These are phyloP conservation scores for Flaveria bidentis DNA, from an alignment of 129 eudicot genomes.

Conservation along the genomic window DNA sequence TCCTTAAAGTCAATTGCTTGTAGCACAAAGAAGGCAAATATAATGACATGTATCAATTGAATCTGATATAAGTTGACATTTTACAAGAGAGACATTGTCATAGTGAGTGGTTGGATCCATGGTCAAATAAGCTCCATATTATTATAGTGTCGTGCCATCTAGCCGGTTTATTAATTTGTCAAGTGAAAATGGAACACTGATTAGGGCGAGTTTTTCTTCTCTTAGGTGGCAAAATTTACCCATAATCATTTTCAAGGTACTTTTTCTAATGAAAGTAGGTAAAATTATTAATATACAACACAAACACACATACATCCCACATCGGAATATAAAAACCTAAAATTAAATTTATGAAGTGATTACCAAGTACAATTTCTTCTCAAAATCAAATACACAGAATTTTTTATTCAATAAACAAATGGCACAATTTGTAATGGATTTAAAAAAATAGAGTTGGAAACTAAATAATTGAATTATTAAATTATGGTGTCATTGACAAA, in stretches of 20 bases:
- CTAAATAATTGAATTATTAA: background rate
- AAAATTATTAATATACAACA: background rate
- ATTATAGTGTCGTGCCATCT: background rate
- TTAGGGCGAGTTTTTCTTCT: constrained; percentile 28
- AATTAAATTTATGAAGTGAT: background rate
- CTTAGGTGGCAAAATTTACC: constrained; percentile 26
- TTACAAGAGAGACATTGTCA: constrained; percentile 21
- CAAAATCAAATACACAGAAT: background rate
- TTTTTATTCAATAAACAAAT: background rate
- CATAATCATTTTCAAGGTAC: constrained; percentile 7
- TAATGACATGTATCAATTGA: background rate
- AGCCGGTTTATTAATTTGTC: background rate
- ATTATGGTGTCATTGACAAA: background rate
- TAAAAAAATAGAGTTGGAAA: background rate
- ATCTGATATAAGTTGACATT: constrained; percentile 23
- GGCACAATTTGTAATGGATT: background rate
- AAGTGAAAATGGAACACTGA: constrained; percentile 18
- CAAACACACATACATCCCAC: background rate
- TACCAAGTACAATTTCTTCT: background rate
- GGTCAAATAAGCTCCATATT: constrained; percentile 18
- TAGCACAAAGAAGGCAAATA: constrained; percentile 9
- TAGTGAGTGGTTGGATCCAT: constrained; percentile 31
- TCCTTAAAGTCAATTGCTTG: constrained; percentile 23
- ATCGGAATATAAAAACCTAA: background rate
- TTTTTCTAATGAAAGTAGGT: background rate